Percentiles rank a stretch among this genome's conserved stretches.
These are phyloP conservation scores for Candida orba DNA, from an alignment of 805 yeast genomes.

Conservation along the genomic window DNA sequence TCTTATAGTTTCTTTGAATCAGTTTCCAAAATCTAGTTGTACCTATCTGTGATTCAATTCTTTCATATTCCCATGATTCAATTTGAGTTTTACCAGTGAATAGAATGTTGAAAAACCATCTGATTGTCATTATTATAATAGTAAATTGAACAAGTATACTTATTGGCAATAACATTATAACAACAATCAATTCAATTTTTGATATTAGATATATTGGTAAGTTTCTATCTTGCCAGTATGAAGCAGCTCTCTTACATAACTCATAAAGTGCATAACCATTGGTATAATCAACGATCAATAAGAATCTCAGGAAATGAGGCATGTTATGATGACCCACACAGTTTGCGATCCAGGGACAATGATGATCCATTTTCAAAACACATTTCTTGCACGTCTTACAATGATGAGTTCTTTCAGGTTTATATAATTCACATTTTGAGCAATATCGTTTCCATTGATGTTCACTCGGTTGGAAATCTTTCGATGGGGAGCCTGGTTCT, in stretches of 20 bases:
- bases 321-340: slow-evolving; percentile 78
- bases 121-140: slow-evolving; percentile 47
- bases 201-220: slow-evolving; percentile 51
- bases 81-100: slow-evolving; percentile 77
- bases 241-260: slow-evolving; percentile 32
- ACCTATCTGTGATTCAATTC: slow-evolving; percentile 61
- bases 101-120: slow-evolving; percentile 52
- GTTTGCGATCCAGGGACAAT: slow-evolving; percentile 88
- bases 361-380: slow-evolving; percentile 89
- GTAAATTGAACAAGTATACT: slow-evolving; percentile 55
- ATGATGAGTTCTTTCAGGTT: slow-evolving; percentile 84
- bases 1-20: slow-evolving; percentile 37
- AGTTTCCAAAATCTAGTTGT: slow-evolving; percentile 47
- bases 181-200: slow-evolving; percentile 45
- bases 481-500: slow-evolving; percentile 65
- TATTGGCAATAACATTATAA: slow-evolving; percentile 47
- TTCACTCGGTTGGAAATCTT: slow-evolving; percentile 32
- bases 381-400: slow-evolving; percentile 70
- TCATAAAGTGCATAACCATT: slow-evolving; percentile 40
- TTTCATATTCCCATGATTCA: slow-evolving; percentile 87
- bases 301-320: slow-evolving; percentile 75
- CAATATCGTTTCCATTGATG: slow-evolving; percentile 66
- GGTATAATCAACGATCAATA: slow-evolving; percentile 54
- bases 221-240: slow-evolving; percentile 41
- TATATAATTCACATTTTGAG: slow-evolving; percentile 59